A percentile compares a stretch with the other conserved stretches of the same genome.
Conservation (phyloP, 2,329 filamentous ascomycete species). For the Colletotrichum phormii region DNA sequence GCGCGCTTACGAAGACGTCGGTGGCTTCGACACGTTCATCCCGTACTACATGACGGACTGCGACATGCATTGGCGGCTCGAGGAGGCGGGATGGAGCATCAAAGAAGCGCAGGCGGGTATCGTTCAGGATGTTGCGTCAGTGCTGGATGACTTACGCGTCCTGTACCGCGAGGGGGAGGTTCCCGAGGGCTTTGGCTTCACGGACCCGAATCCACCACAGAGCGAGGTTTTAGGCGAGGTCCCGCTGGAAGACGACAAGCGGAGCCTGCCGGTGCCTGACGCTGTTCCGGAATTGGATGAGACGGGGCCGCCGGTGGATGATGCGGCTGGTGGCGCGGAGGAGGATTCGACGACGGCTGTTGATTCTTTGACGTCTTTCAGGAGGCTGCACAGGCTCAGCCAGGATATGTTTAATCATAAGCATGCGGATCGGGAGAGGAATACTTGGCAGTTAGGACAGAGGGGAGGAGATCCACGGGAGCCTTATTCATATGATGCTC, state of each 20-base stretch:
- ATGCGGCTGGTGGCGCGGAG: background rate
- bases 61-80: conserved; percentile 62
- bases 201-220: conserved; percentile 49
- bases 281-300: background rate
- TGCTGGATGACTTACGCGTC: conserved; percentile 57
- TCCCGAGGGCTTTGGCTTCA: conserved; percentile 45
- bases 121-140: conserved; percentile 58
- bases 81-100: conserved; percentile 57
- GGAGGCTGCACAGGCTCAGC: conserved; percentile 38
- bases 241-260: background rate
- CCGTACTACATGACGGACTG: conserved; percentile 70
- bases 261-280: background rate
- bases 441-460: conserved; percentile 65
- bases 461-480: conserved; percentile 61
- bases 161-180: conserved; percentile 56
- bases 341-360: background rate
- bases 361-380: conserved; percentile 26
- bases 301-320: background rate
- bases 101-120: conserved; percentile 52
- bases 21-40: conserved; percentile 69
- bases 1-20: conserved; percentile 59
- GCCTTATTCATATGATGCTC: conserved; percentile 62
- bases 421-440: conserved; percentile 52
- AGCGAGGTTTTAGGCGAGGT: background rate
- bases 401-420: conserved; percentile 57